These are phyloP conservation scores for Setaria viridis DNA, from an alignment of 202 grass and related monocot genomes.

Conservation along the genomic window DNA sequence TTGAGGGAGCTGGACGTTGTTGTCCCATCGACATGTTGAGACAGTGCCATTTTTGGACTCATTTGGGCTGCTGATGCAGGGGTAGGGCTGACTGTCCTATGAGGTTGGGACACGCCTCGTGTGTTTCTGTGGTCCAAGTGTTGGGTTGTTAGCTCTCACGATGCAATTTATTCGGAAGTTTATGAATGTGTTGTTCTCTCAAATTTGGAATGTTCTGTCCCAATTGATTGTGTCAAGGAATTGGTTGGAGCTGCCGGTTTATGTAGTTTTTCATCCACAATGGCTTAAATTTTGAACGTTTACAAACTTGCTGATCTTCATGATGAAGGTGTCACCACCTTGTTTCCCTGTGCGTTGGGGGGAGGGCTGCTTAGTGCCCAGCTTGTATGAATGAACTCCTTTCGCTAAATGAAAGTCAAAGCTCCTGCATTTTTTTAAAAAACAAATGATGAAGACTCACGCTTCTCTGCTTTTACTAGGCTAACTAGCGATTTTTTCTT, in stretches of 20 bases:
- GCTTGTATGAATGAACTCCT: not conserved
- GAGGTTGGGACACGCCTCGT: conserved; percentile 6
- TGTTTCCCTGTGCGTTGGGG: too few species aligned
- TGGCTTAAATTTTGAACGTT: not conserved
- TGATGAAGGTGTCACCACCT: too few species aligned
- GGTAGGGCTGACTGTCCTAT: not conserved
- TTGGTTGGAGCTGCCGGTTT: not conserved
- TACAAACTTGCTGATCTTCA: not conserved
- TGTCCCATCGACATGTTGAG: conserved; percentile 31
- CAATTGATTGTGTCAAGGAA: not conserved
- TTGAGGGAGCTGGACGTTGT: conserved; percentile 44
- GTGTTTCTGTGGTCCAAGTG: conserved; percentile 29
- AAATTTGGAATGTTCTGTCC: not conserved
- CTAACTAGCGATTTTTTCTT: not conserved
- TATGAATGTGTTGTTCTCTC: not conserved
- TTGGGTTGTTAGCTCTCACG: conserved; percentile 1
- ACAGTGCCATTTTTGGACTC: conserved; percentile 32
- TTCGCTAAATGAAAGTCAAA: not conserved
- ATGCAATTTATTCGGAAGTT: conserved; percentile 11
- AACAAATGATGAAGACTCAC: not conserved
- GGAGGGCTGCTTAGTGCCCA: not conserved
- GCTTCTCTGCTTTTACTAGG: not conserved
- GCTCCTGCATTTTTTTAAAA: too few species aligned
- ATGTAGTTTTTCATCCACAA: not conserved
- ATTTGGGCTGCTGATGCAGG: conserved; percentile 1